A percentile compares a stretch with the other conserved stretches of the same genome.
These are phyloP conservation scores for Aspergillus hiratsukae DNA, from an alignment of 2,329 filamentous ascomycete species.

Conservation along the genomic window DNA sequence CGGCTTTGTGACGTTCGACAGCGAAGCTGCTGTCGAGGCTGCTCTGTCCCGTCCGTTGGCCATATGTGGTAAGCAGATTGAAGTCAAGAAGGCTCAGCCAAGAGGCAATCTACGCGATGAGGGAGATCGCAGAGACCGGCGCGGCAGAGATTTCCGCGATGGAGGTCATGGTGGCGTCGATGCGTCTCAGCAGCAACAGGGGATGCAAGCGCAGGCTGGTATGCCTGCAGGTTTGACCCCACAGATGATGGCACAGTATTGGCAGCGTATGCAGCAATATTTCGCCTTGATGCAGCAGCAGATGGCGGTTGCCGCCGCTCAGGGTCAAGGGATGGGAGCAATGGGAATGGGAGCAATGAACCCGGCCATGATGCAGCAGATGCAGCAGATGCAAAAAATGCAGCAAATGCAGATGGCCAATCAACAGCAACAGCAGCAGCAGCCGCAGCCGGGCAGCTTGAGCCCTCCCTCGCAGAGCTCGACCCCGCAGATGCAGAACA, in stretches of 20 bases:
- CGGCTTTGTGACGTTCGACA: constrained; percentile 97
- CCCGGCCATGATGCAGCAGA: constrained; percentile 68
- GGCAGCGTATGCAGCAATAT: constrained; percentile 97
- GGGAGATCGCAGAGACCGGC: constrained; percentile 59
- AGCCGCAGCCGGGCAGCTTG: constrained; percentile 29
- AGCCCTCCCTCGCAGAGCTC: constrained; percentile 34
- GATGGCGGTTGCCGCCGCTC: constrained; percentile 56
- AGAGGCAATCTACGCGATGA: constrained; percentile 91
- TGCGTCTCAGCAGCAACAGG: constrained; percentile 43
- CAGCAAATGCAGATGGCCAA: constrained; percentile 44
- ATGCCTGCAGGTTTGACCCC: constrained; percentile 71
- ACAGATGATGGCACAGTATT: constrained; percentile 97
- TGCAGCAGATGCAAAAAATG: constrained; percentile 63
- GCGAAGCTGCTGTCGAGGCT: constrained; percentile 87
- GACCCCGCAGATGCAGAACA: constrained; percentile 54
- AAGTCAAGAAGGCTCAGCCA: constrained; percentile 97
- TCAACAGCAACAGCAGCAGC: constrained; percentile 24
- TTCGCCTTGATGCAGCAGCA: constrained; percentile 93
- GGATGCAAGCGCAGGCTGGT: constrained; percentile 39
- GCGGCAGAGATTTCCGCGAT: constrained; percentile 40
- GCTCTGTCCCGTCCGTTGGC: constrained; percentile 80
- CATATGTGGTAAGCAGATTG: constrained; percentile 93
- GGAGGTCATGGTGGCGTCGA: constrained; percentile 35
- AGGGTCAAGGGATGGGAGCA: constrained; percentile 38
- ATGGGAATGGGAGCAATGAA: constrained; percentile 66